Evolutionary conservation across 129 eudicot species (phyloP), one percentile per base, ranked within the genome.

Genomic region (Artemisia argyi): DNA sequence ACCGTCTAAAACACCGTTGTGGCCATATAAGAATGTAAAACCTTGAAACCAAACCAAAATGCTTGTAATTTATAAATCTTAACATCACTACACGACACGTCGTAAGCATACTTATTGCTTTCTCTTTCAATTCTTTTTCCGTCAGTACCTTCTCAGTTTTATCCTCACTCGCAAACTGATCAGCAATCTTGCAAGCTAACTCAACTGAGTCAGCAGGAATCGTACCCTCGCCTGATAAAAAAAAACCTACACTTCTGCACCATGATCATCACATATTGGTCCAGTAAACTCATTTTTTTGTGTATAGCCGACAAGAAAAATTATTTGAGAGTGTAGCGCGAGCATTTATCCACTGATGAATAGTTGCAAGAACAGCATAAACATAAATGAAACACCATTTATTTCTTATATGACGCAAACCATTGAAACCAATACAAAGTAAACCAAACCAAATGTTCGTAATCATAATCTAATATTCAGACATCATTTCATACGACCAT

Each of bases 211-310:
- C 83, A 13, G 91, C n/a, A n/a, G n/a, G 91, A 13, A 91, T 85
- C 0, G 79, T 84, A 16, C 84, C 74, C 1, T 63, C 53, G 1
- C 95, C 97, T 5, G 39, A 32, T 30, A 83, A 86, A 57, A 91
- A 87, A 6, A 82, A n/a, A n/a, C 74, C 3, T 28, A 81, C 11
- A 85, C 80, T 0, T 86, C 95, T 0, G 53, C 72, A 11, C 88
- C 95, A 68, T 71, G 57, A 55, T 85, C 80, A 18, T 87, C 97
- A 85, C 26, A 73, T 61, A 85, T 28, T 90, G 97, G 83, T 90
- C 94, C 39, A 32, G 39, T 32, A 4, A 32, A 5, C 39, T 32
- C 7, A 32, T 5, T 28, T 32, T 4, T 32, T 32, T 32, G 39
- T 32, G 39, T 32, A 32, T 0, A 32, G 7, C 1, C 6, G 3